Evolutionary conservation across 2,329 filamentous ascomycete genomes (phyloP), one percentile per base, ranked within the genome.

Genomic region (Dendryphion nanum): DNA sequence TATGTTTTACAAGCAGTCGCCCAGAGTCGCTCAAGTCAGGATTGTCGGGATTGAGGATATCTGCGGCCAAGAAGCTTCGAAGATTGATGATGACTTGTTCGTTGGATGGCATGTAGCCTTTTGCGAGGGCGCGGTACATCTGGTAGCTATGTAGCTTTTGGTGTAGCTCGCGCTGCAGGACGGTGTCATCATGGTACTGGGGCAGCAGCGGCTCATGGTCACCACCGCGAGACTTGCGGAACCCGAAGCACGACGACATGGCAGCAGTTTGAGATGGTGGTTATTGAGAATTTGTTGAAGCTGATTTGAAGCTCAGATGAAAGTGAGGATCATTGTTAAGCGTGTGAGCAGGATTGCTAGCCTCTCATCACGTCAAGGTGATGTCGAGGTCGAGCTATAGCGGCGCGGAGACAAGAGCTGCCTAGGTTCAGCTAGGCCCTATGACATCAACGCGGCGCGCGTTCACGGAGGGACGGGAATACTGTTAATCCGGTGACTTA

Each of bases 141-240:
- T 95, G 89, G 61, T 95, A 96, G 18, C 84, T 84, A 68, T 95
- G 91, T 44, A 97, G 78, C 74, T 95, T 96, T 65, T 91, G 82
- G 58, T 91, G 87, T 41, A 95, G 76, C 54, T 82, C 75, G 33
- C 82, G 76, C 75, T 95, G 87, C 37, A 90, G 71, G 20, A 75
- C 70, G 1, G 90, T 95, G 55, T 93, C 87, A 64, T 94, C 85
- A 55, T 82, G 75, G 73, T 93, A 93, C 55, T 82, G 83, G 41
- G 89, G 86, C 33, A 95, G 81, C 40, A 95, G 76, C 45, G 89
- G 89, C 57, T 50, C 59, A 36, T 81, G 83, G 59, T 91, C 86
- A 41, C 75, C 76, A 37, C 72, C 74, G 52, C 72, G 69, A 43
- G 67, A 66, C 55, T 73, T 74, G 57, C 74, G 69, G 46, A 73